Base-by-base conservation (phyloP, 345 rosid species). In the Citrus maxima region DNA sequence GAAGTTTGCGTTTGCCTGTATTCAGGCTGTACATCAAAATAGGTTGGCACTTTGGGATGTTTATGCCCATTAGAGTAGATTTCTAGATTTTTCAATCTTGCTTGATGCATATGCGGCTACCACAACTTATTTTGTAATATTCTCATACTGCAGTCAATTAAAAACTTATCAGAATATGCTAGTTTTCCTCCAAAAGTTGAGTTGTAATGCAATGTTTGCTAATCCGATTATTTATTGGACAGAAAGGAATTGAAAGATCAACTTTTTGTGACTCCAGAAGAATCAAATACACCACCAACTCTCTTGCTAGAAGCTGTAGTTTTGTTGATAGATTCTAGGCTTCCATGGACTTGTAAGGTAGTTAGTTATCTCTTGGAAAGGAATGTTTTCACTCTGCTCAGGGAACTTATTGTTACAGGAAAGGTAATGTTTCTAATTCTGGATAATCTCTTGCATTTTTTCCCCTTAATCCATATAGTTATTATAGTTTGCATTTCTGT, bases 301-400 rank as follows among this genome's bases (percentile, higher is more conserved):
- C 74, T 89, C 70, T 85, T 97, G 87, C 88, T 97, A 75, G 95
- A 92, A 86, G 88, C 92, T 76, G 83, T 90, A 68, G 81, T 83
- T 56, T 72, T 88, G 74, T 84, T 96, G 83, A 82, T 93, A 74
- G 93, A 93, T 86, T 89, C 94, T 80, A 88, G 87, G 87, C 90
- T 88, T 82, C 99, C 98, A 67, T 94, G 98, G 98, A 93, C 82
- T 81, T 96, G 97, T 86, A 90, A 92, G 87, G 73, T 86, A 64
- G 90, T 90, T 42, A 84, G 89, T 75, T 84, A 89, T 82, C 95
- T 96, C 69, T 80, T 85, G 78, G 87, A 86, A 81, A 87, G 84
- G 82, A 88, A 90, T 46, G 82, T 83, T 61, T 90, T 91, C 67
- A 70, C 86, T 72, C 82, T 90, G 74, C 87, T 88, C 68, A 84